These are phyloP conservation scores for Trypanosoma platydactyli DNA, from an alignment of 208 protist genomes.

Conservation along the genomic window DNA sequence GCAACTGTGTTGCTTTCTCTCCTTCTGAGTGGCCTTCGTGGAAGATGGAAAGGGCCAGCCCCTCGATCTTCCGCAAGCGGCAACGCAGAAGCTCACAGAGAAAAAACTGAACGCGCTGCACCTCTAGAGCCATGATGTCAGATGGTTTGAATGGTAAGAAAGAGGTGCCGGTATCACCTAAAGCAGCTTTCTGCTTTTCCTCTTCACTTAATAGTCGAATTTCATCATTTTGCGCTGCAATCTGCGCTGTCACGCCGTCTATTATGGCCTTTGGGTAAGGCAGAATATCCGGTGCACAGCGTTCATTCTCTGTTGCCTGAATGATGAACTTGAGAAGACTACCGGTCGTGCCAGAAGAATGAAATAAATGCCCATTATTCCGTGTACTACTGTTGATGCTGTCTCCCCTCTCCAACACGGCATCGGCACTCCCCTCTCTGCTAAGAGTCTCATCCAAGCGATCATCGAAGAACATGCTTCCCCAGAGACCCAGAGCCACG, in stretches of 20 bases:
- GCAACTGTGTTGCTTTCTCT: slow-evolving; percentile 29
- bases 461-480: slow-evolving; percentile 77
- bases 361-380: slow-evolving; percentile 19
- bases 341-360: slow-evolving; percentile 18
- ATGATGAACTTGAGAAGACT: slow-evolving; percentile 52
- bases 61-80: slow-evolving; percentile 81
- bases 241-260: slow-evolving; percentile 42
- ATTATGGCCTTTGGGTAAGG: slow-evolving; percentile 68
- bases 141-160: slow-evolving; percentile 80
- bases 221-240: slow-evolving; percentile 44
- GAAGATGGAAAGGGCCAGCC: slow-evolving; percentile 56
- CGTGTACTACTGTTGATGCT: slow-evolving; percentile 6
- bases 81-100: slow-evolving; percentile 79
- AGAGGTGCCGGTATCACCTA: slow-evolving; percentile 29
- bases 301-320: slow-evolving; percentile 76
- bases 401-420: background rate
- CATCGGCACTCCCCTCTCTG: slow-evolving; percentile 25
- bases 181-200: slow-evolving; percentile 45
- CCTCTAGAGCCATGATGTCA: slow-evolving; percentile 72
- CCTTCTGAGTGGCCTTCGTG: slow-evolving; percentile 47
- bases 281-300: slow-evolving; percentile 74
- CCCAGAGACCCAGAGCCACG: too few relatives aligned
- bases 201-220: slow-evolving; percentile 38
- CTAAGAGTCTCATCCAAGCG: slow-evolving; percentile 49
- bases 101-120: slow-evolving; percentile 84